These are phyloP conservation scores for Solanum hybrid DNA, from an alignment of 305 asterid species.

Conservation along the genomic window DNA sequence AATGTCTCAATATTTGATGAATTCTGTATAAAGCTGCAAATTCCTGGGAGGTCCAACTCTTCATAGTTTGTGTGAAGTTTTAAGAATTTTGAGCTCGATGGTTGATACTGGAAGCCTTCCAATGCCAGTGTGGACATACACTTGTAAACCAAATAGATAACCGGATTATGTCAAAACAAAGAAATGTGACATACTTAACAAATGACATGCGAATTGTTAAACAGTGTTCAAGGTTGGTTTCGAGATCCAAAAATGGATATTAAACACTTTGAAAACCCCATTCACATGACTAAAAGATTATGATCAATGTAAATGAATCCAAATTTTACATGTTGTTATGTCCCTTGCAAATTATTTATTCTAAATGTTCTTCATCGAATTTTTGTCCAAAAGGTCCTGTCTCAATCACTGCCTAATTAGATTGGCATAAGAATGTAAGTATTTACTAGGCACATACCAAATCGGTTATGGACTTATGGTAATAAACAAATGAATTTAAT, in stretches of 20 bases:
- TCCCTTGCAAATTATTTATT: not conserved
- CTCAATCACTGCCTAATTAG: not conserved
- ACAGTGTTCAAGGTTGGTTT: not conserved
- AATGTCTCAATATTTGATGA: not conserved
- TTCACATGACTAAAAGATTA: not conserved
- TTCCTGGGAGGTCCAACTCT: not conserved
- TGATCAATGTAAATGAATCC: not conserved
- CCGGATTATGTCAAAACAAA: not conserved
- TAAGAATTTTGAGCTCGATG: not conserved
- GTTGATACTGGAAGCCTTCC: not conserved
- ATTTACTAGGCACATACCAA: not conserved
- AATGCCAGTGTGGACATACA: not conserved
- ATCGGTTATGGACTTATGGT: not conserved
- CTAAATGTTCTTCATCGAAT: not conserved
- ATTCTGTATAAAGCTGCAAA: not conserved
- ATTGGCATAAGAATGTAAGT: not conserved
- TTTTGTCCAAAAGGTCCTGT: not conserved
- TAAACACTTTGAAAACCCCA: not conserved
- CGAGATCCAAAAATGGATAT: not conserved
- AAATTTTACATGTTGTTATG: not conserved
- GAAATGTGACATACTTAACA: not conserved
- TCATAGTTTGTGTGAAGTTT: not conserved
- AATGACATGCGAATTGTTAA: not conserved
- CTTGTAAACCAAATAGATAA: not conserved
- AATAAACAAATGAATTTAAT: not conserved